A percentile compares a stretch with the other conserved stretches of the same genome.
Evolutionary conservation across 2,329 filamentous ascomycete species (phyloP).

Genomic region (Clonostachys chloroleuca): DNA sequence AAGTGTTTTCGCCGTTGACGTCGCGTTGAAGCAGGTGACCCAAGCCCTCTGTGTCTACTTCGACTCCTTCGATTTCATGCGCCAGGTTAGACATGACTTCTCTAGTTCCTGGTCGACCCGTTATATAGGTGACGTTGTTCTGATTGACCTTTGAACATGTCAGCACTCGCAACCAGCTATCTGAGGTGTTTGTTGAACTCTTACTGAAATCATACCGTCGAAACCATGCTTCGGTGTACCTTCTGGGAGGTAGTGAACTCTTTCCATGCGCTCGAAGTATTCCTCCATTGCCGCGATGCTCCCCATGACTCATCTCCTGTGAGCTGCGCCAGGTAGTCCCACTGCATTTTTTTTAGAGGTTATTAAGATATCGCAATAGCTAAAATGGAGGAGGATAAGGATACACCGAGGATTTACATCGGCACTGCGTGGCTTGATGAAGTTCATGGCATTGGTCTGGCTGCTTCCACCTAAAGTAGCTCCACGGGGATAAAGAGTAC

Average conservation of each 20-base stretch:
- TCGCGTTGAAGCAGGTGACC: constrained; percentile 16
- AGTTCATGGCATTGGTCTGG: constrained; percentile 4
- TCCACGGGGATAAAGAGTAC: constrained; percentile 4
- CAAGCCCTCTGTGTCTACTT: constrained; percentile 1
- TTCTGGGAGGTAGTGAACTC: constrained; percentile 27
- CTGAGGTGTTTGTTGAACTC: too few species aligned
- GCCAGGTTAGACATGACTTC: too few species aligned
- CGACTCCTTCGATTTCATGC: too few species aligned
- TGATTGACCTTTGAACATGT: too few species aligned
- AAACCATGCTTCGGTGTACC: constrained; percentile 31
- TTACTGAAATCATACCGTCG: constrained; percentile 12
- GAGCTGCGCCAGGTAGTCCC: constrained; percentile 24
- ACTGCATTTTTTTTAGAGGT: not conserved
- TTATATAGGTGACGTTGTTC: too few species aligned
- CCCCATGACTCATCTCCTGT: constrained; percentile 38
- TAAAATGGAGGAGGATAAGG: too few species aligned
- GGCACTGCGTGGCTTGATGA: constrained; percentile 1
- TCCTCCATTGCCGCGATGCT: constrained; percentile 29
- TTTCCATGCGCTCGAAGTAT: constrained; percentile 33
- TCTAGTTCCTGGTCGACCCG: too few species aligned
- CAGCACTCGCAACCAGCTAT: too few species aligned
- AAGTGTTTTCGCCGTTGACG: not conserved
- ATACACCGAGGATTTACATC: not conserved
- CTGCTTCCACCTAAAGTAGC: constrained; percentile 4
- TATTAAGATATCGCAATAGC: too few species aligned